Conservation (phyloP, 2,329 filamentous ascomycete genomes). For the Ophiostoma himal-ulmi region DNA sequence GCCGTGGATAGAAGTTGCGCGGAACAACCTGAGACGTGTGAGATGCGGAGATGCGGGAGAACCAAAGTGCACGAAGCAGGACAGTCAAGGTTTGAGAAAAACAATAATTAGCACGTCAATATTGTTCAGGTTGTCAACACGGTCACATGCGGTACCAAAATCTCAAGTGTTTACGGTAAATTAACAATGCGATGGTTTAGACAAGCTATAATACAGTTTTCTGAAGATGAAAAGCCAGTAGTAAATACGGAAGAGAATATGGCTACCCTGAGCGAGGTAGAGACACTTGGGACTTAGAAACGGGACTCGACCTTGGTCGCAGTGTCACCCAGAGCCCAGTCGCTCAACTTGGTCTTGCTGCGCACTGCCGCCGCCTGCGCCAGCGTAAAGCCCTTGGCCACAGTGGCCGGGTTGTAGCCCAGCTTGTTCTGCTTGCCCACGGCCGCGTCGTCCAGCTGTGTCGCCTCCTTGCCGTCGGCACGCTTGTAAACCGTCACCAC, state of each 20-base stretch:
- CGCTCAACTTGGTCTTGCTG: conserved; percentile 58
- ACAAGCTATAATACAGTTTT: neutral
- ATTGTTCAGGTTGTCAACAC: neutral
- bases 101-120: neutral
- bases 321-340: conserved; percentile 74
- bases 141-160: neutral
- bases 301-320: conserved; percentile 60
- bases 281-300: conserved; percentile 28
- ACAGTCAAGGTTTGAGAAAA: neutral
- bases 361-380: conserved; percentile 66
- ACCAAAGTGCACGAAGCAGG: conserved; percentile 1
- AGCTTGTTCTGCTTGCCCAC: conserved; percentile 63
- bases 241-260: neutral
- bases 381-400: conserved; percentile 80
- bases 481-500: conserved; percentile 87
- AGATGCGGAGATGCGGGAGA: neutral
- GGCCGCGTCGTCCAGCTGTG: conserved; percentile 53
- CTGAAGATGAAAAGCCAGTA: neutral
- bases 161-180: neutral
- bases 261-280: neutral
- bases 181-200: neutral
- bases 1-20: conserved; percentile 27
- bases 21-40: conserved; percentile 28
- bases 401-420: conserved; percentile 87
- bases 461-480: conserved; percentile 65